Evolutionary conservation across 1,139 yeast species (phyloP), one percentile per base, ranked within the genome.

Genomic region (Blastobotrys aristatus): DNA sequence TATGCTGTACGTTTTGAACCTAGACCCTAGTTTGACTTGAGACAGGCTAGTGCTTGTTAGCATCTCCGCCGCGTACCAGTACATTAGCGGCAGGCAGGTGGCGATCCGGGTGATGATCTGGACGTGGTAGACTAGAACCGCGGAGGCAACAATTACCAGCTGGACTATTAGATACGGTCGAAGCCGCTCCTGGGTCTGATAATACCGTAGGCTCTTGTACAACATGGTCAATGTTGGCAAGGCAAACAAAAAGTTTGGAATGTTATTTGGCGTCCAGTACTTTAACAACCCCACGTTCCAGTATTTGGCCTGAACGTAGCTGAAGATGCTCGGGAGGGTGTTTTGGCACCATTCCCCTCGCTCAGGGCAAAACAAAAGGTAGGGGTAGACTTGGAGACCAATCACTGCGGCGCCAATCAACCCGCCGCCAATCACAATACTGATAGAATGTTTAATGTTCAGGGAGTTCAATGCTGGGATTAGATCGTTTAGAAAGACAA

Each of bases 221-320:
- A 78, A 50, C 3, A 82, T 58, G 2, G 68, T 29, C 2, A 85
- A 61, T 11, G 82, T 77, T 1, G 97, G 98, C 0, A 75, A 53
- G 0, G 88, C 94, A 57, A 92, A 72, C n/a, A 82, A 32, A 60
- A 92, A 90, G 63, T 90, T 86, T 10, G 97, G 96, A 13, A 87
- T 65, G 59, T 92, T 90, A 58, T 79, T 80, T 0, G 72, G 55
- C 0, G 94, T 82, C 94, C 96, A 92, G 64, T 92, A 92, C 41
- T 68, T 71, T 44, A 92, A 66, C 48, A 90, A 79, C 0, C 98
- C 98, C 41, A 73, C 75, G 56, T 80, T 76, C 98, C 98, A 92
- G 64, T 92, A 90, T 54, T 80, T 74, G 2, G 68, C 52, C 65
- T 92, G 98, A 6, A 95, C 86, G 63, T 74, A 87, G n/a, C 77